A percentile compares a stretch with the other conserved stretches of the same genome.
Conservation (phyloP, 73 alveolate species). For the Vitrella brassicaformis region DNA sequence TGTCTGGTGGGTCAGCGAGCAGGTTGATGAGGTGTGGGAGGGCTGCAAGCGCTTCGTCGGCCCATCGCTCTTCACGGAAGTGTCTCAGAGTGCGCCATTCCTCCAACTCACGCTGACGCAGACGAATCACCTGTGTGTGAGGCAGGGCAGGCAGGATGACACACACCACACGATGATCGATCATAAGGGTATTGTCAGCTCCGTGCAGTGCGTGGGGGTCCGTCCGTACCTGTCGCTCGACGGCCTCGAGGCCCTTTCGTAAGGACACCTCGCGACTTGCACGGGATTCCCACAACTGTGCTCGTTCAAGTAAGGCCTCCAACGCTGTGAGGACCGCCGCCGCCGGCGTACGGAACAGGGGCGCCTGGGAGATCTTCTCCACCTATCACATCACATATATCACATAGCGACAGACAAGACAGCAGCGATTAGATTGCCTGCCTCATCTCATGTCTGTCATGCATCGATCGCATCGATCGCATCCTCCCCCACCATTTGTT, state of each 20-base stretch:
- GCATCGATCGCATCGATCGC: too few relatives aligned
- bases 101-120: constrained; percentile 21
- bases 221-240: constrained; percentile 19
- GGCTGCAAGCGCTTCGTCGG: background rate
- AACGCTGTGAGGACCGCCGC: background rate
- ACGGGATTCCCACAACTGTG: constrained; percentile 25
- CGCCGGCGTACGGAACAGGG: background rate
- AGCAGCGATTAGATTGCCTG: too few relatives aligned
- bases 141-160: background rate
- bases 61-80: background rate
- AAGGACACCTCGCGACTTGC: constrained; percentile 26
- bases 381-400: too few relatives aligned
- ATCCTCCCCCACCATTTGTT: too few relatives aligned
- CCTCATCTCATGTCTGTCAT: too few relatives aligned
- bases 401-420: too few relatives aligned
- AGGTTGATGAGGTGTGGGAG: background rate
- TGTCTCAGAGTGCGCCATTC: constrained; percentile 15
- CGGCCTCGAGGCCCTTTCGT: too few relatives aligned
- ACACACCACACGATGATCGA: too few relatives aligned
- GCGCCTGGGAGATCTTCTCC: background rate
- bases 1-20: constrained; percentile 8
- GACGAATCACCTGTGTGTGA: constrained; percentile 23
- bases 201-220: background rate
- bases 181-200: background rate
- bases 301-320: background rate